Percentiles rank a stretch among this genome's conserved stretches.
phyloP scores from a whole-genome alignment of 2,329 filamentous ascomycete genomes.

The Beauveria asiatica region DNA sequence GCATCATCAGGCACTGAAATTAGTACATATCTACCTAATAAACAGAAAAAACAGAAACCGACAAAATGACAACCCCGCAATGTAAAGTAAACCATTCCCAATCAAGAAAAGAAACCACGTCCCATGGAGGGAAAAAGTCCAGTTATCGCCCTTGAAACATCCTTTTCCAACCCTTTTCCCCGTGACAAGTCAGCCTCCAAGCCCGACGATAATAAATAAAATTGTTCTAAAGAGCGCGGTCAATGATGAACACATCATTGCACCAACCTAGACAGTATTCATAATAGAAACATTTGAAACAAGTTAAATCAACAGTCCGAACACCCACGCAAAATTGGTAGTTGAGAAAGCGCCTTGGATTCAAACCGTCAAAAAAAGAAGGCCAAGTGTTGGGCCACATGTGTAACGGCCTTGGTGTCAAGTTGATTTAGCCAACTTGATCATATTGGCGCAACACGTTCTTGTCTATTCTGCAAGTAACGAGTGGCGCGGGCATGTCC shows the following conservation, averaged over 20 bases:
- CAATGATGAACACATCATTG: neutral
- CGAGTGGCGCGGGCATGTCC: constrained; percentile 18
- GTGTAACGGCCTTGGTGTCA: neutral
- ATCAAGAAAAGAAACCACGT: neutral
- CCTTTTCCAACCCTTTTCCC: neutral
- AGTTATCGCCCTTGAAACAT: neutral
- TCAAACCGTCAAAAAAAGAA: neutral
- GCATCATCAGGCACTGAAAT: neutral
- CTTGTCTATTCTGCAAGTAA: constrained; percentile 18
- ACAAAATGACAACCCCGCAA: neutral
- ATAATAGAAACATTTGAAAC: neutral
- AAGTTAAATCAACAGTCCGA: neutral
- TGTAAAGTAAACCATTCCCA: neutral
- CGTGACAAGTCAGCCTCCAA: neutral
- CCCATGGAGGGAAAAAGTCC: neutral
- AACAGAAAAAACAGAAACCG: neutral
- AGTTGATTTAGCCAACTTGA: neutral
- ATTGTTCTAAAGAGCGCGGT: neutral
- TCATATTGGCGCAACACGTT: constrained; percentile 21
- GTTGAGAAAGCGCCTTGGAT: neutral
- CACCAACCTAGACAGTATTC: neutral
- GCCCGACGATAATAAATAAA: neutral
- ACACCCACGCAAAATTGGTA: neutral
- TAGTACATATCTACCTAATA: constrained; percentile 9
- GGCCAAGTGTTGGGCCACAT: neutral